Evolutionary conservation across 2,329 filamentous ascomycete genomes (phyloP).

Genomic region (Pseudocercospora pini-densiflorae): DNA sequence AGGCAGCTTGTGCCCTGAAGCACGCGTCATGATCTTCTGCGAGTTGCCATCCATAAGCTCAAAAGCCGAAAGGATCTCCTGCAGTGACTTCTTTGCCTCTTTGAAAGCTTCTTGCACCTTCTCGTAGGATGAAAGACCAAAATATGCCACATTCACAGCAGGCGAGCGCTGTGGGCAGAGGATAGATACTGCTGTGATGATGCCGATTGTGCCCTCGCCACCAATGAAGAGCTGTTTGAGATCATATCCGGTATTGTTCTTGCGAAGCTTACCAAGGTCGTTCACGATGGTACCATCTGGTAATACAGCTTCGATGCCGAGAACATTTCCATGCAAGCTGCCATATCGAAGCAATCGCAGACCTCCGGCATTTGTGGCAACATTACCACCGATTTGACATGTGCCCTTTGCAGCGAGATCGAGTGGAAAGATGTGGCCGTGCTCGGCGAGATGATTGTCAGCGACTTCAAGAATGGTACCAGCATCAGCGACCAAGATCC

Average conservation of each 20-base stretch:
- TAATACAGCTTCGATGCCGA: conserved; percentile 91
- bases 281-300: conserved; percentile 92
- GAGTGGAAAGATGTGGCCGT: conserved; percentile 87
- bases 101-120: conserved; percentile 84
- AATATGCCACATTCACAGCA: conserved; percentile 93
- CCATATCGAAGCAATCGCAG: conserved; percentile 89
- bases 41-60: conserved; percentile 92
- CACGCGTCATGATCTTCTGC: conserved; percentile 75
- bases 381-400: conserved; percentile 94
- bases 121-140: conserved; percentile 88
- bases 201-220: conserved; percentile 90
- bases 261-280: conserved; percentile 83
- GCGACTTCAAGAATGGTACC: conserved; percentile 89
- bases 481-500: conserved; percentile 86
- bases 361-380: conserved; percentile 94
- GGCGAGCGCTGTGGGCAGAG: conserved; percentile 85
- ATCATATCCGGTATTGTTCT: conserved; percentile 99
- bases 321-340: conserved; percentile 87
- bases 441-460: conserved; percentile 82
- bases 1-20: conserved; percentile 77
- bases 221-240: conserved; percentile 97
- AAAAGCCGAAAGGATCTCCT: conserved; percentile 95
- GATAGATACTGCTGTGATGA: conserved; percentile 89
- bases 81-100: conserved; percentile 86
- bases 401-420: conserved; percentile 98